phyloP scores from a whole-genome alignment of 208 protist species.

The Dictyostelium gargantuum region DNA sequence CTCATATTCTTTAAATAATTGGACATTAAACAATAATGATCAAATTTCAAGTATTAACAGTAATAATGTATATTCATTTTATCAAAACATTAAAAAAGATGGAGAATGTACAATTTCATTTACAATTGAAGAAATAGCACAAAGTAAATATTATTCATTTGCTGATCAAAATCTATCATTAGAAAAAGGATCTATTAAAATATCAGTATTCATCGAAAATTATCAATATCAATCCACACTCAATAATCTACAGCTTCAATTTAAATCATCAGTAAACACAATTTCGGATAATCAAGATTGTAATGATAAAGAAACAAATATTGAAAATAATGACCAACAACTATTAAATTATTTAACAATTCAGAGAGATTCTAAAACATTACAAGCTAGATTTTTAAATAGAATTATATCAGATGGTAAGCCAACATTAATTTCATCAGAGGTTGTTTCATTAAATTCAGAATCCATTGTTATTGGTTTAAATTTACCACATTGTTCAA shows the following conservation, averaged over 20 bases:
- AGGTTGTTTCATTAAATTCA: background rate
- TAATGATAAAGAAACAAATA: background rate
- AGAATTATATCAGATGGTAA: background rate
- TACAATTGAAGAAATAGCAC: background rate
- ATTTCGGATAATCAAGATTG: background rate
- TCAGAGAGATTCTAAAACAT: background rate
- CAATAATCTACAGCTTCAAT: background rate
- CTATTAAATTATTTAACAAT: background rate
- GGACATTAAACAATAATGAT: background rate
- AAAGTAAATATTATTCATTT: background rate
- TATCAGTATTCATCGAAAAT: background rate
- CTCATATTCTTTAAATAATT: background rate
- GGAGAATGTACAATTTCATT: background rate
- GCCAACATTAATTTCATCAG: background rate
- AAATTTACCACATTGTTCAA: background rate
- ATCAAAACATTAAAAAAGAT: background rate
- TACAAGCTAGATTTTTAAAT: background rate
- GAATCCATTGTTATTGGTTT: background rate
- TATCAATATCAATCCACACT: background rate
- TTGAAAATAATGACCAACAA: background rate
- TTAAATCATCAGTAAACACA: background rate
- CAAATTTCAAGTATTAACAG: no score
- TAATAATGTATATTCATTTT: background rate
- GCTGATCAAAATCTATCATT: background rate
- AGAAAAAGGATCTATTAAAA: background rate